Percentiles rank a stretch among this genome's conserved stretches.
These are phyloP conservation scores for Prunus mongolica DNA, from an alignment of 306 rosid species.

Conservation along the genomic window DNA sequence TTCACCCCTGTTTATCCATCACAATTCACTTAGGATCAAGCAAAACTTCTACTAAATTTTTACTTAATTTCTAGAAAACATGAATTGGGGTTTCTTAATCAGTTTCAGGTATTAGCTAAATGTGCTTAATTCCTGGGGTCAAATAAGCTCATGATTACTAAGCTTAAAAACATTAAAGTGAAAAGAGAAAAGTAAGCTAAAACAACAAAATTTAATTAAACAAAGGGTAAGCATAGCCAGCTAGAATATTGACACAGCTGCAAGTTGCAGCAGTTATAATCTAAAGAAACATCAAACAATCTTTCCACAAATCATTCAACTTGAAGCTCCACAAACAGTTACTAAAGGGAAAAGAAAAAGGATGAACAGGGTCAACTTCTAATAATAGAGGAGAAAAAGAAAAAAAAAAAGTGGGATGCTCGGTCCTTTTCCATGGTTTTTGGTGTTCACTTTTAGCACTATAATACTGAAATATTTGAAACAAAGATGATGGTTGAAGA, in stretches of 20 bases:
- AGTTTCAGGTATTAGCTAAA: background rate
- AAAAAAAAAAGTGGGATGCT: background rate
- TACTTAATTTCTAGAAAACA: background rate
- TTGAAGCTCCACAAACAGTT: background rate
- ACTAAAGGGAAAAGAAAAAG: background rate
- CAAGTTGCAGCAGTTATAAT: too few relatives aligned
- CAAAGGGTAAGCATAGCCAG: background rate
- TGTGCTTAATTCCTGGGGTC: background rate
- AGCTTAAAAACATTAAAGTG: background rate
- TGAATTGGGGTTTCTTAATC: background rate
- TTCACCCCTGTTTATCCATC: slow-evolving; percentile 39
- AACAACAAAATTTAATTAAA: background rate
- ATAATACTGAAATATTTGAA: background rate
- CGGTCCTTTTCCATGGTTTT: background rate
- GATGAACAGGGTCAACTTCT: background rate
- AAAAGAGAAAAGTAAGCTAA: background rate
- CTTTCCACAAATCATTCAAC: background rate
- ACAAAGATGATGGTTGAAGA: background rate
- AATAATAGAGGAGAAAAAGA: background rate
- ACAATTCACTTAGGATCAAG: background rate
- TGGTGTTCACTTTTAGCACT: background rate
- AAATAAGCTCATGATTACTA: background rate
- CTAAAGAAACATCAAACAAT: background rate
- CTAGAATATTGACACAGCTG: background rate
- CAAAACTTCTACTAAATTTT: background rate